A percentile compares a stretch with the other conserved stretches of the same genome.
Conservation (phyloP, 2,329 filamentous ascomycete genomes). For the Pseudogymnoascus pannorum region DNA sequence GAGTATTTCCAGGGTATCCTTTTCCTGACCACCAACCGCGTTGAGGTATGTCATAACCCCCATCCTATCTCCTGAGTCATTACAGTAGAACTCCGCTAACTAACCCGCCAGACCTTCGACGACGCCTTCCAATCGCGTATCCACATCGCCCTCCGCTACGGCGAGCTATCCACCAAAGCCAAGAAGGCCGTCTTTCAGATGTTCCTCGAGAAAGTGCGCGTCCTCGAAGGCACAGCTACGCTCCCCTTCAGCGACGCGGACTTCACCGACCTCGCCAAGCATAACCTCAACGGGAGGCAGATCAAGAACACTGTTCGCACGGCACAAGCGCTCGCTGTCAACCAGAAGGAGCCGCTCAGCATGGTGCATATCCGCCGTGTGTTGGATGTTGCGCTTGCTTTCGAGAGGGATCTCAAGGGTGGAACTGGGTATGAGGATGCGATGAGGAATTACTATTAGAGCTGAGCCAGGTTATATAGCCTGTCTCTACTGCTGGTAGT, state of each 20-base stretch:
- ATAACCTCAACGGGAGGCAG: conserved; percentile 64
- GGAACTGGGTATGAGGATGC: conserved; percentile 74
- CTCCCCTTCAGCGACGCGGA: conserved; percentile 61
- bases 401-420: conserved; percentile 76
- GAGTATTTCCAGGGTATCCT: conserved; percentile 92
- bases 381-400: conserved; percentile 75
- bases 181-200: conserved; percentile 76
- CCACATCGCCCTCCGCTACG: conserved; percentile 77
- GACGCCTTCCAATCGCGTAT: conserved; percentile 86
- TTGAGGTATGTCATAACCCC: conserved; percentile 45
- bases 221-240: conserved; percentile 53
- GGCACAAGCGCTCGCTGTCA: conserved; percentile 73
- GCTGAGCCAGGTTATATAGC: background rate
- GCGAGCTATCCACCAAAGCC: conserved; percentile 63
- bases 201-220: conserved; percentile 67
- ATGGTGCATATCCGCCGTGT: conserved; percentile 78
- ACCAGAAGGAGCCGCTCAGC: conserved; percentile 61
- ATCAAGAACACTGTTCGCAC: conserved; percentile 87
- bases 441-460: conserved; percentile 69
- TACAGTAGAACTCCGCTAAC: conserved; percentile 1
- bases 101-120: conserved; percentile 60
- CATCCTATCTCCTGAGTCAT: background rate
- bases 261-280: conserved; percentile 56
- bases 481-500: background rate
- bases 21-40: conserved; percentile 83